Percentiles rank a stretch among this genome's conserved stretches.
phyloP scores from a whole-genome alignment of 192 early-diverging fungal species.

The Backusella tuberculispora region DNA sequence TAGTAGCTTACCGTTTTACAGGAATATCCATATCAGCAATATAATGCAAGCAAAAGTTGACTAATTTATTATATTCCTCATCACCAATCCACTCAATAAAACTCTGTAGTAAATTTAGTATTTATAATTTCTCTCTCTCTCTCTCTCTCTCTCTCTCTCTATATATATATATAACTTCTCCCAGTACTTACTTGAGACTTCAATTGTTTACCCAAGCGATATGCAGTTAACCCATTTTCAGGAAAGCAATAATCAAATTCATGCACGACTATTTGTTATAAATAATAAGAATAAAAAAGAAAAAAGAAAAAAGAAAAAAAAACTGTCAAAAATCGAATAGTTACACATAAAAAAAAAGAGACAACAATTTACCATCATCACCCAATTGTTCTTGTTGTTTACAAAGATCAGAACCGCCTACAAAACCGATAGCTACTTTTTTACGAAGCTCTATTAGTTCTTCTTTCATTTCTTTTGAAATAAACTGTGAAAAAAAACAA shows the following conservation, averaged over 20 bases:
- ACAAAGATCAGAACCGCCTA: conserved; percentile 90
- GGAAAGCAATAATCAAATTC: conserved; percentile 96
- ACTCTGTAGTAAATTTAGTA: conserved; percentile 58
- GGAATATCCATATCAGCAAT: conserved; percentile 94
- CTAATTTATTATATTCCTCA: conserved; percentile 86
- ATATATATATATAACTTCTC: background rate
- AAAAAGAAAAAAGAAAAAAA: conserved; percentile 12
- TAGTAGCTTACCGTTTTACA: conserved; percentile 74
- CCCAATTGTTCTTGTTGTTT: conserved; percentile 98
- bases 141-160: background rate
- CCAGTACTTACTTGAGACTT: conserved; percentile 58
- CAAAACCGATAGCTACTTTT: conserved; percentile 92
- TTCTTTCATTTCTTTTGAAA: conserved; percentile 77
- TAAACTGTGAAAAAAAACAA: conserved; percentile 47
- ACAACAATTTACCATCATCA: conserved; percentile 57
- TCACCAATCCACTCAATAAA: conserved; percentile 92
- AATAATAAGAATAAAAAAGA: too few species aligned
- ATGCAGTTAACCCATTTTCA: conserved; percentile 97
- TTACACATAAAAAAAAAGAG: background rate
- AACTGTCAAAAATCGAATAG: background rate
- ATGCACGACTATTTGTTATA: conserved; percentile 46
- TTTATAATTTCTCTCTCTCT: background rate
- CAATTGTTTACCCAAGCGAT: conserved; percentile 70
- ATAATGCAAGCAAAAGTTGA: conserved; percentile 91
- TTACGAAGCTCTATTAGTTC: conserved; percentile 81